Conservation (phyloP, 2,329 filamentous ascomycete species). For the Exophiala bonariae region DNA sequence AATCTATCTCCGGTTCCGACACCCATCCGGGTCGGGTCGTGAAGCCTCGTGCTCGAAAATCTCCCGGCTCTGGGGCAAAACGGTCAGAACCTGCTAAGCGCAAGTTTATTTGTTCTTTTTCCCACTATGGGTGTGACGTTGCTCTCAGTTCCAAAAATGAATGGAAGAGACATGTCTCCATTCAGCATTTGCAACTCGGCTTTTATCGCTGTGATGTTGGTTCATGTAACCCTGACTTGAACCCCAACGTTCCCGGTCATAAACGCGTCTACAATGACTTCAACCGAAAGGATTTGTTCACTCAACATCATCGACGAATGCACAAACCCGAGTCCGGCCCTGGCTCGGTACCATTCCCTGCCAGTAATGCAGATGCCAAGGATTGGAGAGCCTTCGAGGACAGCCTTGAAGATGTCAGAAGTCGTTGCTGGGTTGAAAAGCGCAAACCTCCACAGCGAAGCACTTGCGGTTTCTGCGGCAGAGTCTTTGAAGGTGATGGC, state of each 20-base stretch:
- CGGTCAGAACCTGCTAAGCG: slow-evolving; percentile 29
- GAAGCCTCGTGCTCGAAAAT: slow-evolving; percentile 30
- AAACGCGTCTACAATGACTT: slow-evolving; percentile 61
- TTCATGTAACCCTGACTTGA: slow-evolving; percentile 43
- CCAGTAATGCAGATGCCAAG: slow-evolving; percentile 25
- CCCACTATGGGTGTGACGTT: slow-evolving; percentile 71
- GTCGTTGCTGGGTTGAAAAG: slow-evolving; percentile 59
- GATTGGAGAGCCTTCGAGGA: slow-evolving; percentile 46
- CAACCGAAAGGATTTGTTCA: slow-evolving; percentile 90
- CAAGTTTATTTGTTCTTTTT: slow-evolving; percentile 76
- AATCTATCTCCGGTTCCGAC: slow-evolving; percentile 25
- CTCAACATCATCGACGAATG: slow-evolving; percentile 85
- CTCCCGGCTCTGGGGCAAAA: slow-evolving; percentile 29
- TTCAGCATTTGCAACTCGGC: slow-evolving; percentile 73
- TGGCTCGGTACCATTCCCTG: slow-evolving; percentile 19
- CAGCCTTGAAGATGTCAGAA: slow-evolving; percentile 58
- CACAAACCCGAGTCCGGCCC: slow-evolving; percentile 53
- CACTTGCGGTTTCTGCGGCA: slow-evolving; percentile 61
- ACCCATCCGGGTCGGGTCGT: slow-evolving; percentile 27
- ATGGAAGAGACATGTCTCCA: slow-evolving; percentile 87
- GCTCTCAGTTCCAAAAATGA: slow-evolving; percentile 84
- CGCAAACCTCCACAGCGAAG: slow-evolving; percentile 64
- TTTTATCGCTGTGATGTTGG: slow-evolving; percentile 77
- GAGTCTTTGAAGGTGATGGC: slow-evolving; percentile 60
- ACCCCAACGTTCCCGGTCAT: slow-evolving; percentile 23